Conservation (phyloP, 2,329 filamentous ascomycete genomes). For the Colletotrichum costaricense region DNA sequence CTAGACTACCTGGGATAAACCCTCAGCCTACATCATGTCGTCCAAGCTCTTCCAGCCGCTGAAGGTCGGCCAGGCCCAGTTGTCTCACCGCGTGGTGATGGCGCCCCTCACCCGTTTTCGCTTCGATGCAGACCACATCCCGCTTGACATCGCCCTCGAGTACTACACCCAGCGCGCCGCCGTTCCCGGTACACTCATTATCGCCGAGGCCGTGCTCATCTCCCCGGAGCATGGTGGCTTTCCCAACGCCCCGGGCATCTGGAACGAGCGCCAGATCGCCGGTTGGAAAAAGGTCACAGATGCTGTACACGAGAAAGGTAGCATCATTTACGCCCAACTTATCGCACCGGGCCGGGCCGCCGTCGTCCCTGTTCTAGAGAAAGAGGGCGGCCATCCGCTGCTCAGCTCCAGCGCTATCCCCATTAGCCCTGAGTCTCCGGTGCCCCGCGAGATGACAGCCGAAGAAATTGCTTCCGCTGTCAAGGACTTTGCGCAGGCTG, state of each 20-base stretch:
- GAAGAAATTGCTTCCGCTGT: conserved; percentile 73
- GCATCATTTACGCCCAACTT: conserved; percentile 71
- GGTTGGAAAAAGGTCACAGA: conserved; percentile 71
- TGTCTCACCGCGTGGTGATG: conserved; percentile 40
- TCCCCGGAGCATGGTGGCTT: conserved; percentile 48
- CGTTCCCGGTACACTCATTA: conserved; percentile 54
- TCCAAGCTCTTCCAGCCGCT: conserved; percentile 37
- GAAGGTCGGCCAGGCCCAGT: conserved; percentile 36
- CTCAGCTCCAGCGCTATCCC: conserved; percentile 43
- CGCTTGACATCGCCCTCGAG: conserved; percentile 43
- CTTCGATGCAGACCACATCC: conserved; percentile 36
- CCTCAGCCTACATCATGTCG: conserved; percentile 6
- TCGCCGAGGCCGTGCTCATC: conserved; percentile 58
- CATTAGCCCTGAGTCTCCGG: conserved; percentile 57
- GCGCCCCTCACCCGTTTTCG: conserved; percentile 41
- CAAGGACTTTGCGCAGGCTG: conserved; percentile 63
- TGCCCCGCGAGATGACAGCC: conserved; percentile 72
- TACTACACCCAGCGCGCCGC: conserved; percentile 59
- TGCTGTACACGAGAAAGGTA: conserved; percentile 71
- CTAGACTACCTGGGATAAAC: neutral
- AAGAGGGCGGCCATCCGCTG: conserved; percentile 43
- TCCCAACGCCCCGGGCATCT: conserved; percentile 66
- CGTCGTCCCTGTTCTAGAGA: conserved; percentile 39
- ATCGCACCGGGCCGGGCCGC: conserved; percentile 71
- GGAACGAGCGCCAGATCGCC: conserved; percentile 62